Conservation (phyloP, 768 basidiomycete genomes). For the Brasilioporus rufonigricans region DNA sequence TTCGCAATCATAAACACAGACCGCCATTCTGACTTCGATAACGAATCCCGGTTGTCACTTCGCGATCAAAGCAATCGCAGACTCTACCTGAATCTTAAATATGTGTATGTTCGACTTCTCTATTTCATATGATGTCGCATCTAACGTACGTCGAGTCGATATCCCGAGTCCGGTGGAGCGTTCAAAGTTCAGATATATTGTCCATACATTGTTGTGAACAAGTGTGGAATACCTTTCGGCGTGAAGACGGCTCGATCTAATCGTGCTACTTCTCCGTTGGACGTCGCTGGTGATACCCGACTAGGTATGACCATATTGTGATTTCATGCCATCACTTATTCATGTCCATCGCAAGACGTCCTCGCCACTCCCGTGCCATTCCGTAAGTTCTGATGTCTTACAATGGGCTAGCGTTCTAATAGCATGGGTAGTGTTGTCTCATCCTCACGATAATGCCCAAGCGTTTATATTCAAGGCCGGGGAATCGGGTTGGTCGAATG, state of each 20-base stretch:
- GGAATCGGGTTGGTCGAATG: conserved; percentile 90
- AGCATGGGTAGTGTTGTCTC: conserved; percentile 70
- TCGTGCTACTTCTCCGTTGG: conserved; percentile 62
- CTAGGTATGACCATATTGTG: conserved; percentile 41
- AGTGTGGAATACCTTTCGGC: conserved; percentile 82
- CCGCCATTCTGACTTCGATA: conserved; percentile 82
- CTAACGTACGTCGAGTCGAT: conserved; percentile 46
- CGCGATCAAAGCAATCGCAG: conserved; percentile 74
- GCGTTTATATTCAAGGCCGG: conserved; percentile 80
- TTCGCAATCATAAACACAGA: conserved; percentile 98
- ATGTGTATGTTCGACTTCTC: conserved; percentile 60
- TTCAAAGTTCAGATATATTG: conserved; percentile 95
- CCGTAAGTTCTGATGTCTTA: conserved; percentile 49
- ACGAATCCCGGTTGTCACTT: conserved; percentile 69
- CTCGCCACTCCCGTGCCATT: conserved; percentile 67
- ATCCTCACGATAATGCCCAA: conserved; percentile 73
- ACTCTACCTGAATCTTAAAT: conserved; percentile 81
- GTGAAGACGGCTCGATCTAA: conserved; percentile 62
- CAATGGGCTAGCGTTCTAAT: conserved; percentile 6
- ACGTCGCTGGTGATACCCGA: conserved; percentile 80
- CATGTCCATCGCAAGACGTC: conserved; percentile 34
- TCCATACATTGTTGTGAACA: conserved; percentile 90
- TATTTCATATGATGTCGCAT: neutral
- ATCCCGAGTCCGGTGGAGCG: conserved; percentile 89
- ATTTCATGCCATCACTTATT: conserved; percentile 16